Percentiles rank a stretch among this genome's conserved stretches.
Conservation (phyloP, 2,329 filamentous ascomycete genomes). For the Trichoderma sp. region DNA sequence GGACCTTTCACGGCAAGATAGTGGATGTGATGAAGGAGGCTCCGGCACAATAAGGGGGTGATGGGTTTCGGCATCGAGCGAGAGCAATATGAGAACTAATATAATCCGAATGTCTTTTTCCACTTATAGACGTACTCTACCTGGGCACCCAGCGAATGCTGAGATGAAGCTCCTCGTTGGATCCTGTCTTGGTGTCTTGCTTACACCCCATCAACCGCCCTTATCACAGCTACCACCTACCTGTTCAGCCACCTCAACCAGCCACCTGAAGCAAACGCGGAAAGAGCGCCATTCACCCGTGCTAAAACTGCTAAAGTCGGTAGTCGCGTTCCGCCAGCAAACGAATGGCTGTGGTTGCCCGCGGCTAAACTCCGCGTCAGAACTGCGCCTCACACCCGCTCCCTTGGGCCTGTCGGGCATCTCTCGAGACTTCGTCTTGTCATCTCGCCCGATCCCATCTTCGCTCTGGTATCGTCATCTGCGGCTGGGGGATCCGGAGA, state of each 20-base stretch:
- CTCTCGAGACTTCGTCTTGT: neutral
- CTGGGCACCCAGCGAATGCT: too few species aligned
- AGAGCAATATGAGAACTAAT: neutral
- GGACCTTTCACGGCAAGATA: slow-evolving; percentile 50
- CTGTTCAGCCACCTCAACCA: neutral
- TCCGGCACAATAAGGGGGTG: neutral
- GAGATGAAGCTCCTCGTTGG: neutral
- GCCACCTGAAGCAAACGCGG: neutral
- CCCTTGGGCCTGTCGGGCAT: slow-evolving; percentile 14
- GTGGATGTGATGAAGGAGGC: slow-evolving; percentile 22
- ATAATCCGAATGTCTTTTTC: neutral
- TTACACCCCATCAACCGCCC: neutral
- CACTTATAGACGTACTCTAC: too few species aligned
- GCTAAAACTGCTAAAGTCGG: neutral
- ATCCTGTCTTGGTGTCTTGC: neutral
- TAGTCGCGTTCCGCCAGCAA: neutral
- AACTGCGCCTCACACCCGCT: slow-evolving; percentile 17
- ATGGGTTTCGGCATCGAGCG: neutral
- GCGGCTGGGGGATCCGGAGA: slow-evolving; percentile 4
- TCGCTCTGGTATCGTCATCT: neutral
- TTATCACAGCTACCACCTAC: neutral
- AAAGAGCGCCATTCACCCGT: neutral
- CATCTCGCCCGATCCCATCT: neutral
- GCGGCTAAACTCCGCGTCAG: slow-evolving; percentile 25
- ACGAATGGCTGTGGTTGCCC: slow-evolving; percentile 18